Base-by-base conservation (phyloP, 2,329 filamentous ascomycete species). In the Alternaria sp. region DNA sequence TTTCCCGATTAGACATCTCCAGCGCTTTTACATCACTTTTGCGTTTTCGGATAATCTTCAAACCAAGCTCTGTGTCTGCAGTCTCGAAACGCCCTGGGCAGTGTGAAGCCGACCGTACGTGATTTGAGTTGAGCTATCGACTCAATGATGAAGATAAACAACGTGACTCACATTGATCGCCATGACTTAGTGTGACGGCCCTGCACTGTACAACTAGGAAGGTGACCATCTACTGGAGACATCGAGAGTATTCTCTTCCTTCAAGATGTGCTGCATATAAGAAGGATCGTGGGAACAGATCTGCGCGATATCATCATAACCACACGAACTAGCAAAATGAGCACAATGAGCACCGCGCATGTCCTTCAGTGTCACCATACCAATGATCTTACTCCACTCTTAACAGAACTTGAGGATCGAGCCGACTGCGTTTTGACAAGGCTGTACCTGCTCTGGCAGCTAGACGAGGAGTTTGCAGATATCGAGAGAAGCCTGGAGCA, bases 361-460 rank as follows among this genome's bases (percentile, higher is more conserved):
- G 7, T 38, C 26, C n/a, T 24, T 32, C 30, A 57, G 57, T 4
- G 26, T n/a, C 18, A 22, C 18, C 43, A 22, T 7, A 20, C 1
- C 16, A n/a, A 30, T n/a, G 48, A 59, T 26, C 20, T 64, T 11
- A 30, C 6, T 11, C 12, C 30, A 8, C 5, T 57, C 7, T 41
- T 62, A n/a, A 18, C 20, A 2, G 53, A 54, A 38, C 52, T 64
- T 20, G 44, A 55, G 9, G 20, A 43, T 24, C 55, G 54, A 36
- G 48, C 48, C 7, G 48, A 59, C 22, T 52, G 48, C 5, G 24
- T 62, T 16, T 30, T 59, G 5, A 53, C 49, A 28, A 57, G 47
- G 12, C 42, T 62, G 18, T 49, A 42, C 36, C 42, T 64, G 16
- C 20, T 64, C 20, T 39, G 48, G 38, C 48, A 54, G 18, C n/a